These are phyloP conservation scores for Vishniacozyma victoriae DNA, from an alignment of 768 basidiomycete species.

Conservation along the genomic window DNA sequence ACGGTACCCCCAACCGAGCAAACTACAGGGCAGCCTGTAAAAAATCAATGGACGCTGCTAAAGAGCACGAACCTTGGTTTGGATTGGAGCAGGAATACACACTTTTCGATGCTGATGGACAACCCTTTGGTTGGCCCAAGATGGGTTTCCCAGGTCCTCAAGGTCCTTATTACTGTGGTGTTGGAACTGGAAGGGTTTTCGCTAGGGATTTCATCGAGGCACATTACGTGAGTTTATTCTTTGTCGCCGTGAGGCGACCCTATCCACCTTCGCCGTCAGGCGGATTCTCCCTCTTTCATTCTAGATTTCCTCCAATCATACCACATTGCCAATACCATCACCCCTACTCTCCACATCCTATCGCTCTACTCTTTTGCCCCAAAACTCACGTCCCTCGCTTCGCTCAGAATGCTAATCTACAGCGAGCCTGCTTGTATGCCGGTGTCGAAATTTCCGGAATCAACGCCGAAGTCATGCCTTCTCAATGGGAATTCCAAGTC, in stretches of 20 bases:
- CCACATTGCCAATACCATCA: too few relatives aligned
- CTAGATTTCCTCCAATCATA: too few relatives aligned
- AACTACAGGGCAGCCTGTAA: slow-evolving; percentile 90
- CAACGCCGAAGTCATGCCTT: slow-evolving; percentile 99
- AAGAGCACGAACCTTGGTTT: slow-evolving; percentile 77
- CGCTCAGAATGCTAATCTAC: slow-evolving; percentile 16
- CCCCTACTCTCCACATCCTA: too few relatives aligned
- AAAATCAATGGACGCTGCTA: slow-evolving; percentile 76
- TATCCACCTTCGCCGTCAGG: too few relatives aligned
- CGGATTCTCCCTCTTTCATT: too few relatives aligned
- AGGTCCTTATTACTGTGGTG: slow-evolving; percentile 99
- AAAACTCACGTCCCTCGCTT: not conserved
- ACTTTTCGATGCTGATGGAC: slow-evolving; percentile 84
- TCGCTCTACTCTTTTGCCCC: too few relatives aligned
- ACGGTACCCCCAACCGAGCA: slow-evolving; percentile 93
- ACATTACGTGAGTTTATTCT: slow-evolving; percentile 59
- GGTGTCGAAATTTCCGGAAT: slow-evolving; percentile 98
- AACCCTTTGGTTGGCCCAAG: slow-evolving; percentile 93
- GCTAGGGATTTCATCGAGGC: slow-evolving; percentile 98
- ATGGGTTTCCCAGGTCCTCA: slow-evolving; percentile 99
- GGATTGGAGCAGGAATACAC: slow-evolving; percentile 99
- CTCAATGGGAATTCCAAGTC: slow-evolving; percentile 99
- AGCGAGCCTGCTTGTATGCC: slow-evolving; percentile 68
- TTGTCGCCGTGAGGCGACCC: too few relatives aligned
- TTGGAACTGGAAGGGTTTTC: slow-evolving; percentile 97